Evolutionary conservation across 176 grass and related monocot genomes (phyloP).

Genomic region (Paspalum vaginatum): DNA sequence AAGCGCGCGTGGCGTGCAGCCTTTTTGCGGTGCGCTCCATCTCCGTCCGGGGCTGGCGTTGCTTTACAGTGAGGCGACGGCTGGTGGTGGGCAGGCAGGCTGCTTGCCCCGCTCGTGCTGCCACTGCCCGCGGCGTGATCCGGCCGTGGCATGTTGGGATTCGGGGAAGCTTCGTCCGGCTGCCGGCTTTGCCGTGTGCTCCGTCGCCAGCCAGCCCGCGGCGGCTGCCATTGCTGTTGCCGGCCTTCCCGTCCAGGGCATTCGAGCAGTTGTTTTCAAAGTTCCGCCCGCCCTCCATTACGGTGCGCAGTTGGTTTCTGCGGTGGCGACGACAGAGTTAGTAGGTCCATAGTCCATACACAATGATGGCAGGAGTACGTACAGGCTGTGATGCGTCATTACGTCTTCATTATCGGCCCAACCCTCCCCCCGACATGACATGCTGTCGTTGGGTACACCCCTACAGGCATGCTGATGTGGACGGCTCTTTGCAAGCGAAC

Average conservation of each 20-base stretch:
- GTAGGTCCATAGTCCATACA: no score
- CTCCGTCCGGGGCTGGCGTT: neutral
- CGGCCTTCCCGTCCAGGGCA: constrained; percentile 14
- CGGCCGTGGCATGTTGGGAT: constrained; percentile 42
- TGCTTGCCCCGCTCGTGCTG: neutral
- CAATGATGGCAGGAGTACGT: no score
- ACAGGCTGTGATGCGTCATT: no score
- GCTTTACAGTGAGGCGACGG: constrained; percentile 47
- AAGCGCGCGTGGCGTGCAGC: constrained; percentile 13
- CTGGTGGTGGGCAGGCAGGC: neutral
- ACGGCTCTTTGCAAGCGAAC: neutral
- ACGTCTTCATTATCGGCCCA: no score
- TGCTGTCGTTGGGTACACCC: constrained; percentile 25
- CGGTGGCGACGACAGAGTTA: no score
- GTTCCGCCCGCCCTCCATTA: no score
- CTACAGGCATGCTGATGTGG: constrained; percentile 4
- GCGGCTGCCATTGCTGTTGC: neutral
- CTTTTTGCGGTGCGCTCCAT: constrained; percentile 6
- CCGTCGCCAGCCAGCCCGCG: no score
- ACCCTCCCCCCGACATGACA: constrained; percentile 25
- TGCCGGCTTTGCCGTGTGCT: neutral
- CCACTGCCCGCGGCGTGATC: neutral
- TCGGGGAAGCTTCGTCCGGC: constrained; percentile 37
- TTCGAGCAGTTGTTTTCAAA: no score
- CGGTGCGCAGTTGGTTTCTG: neutral